Evolutionary conservation across 2,329 filamentous ascomycete genomes (phyloP), one percentile per base, ranked within the genome.

Genomic region (Fusarium decemcellulare): DNA sequence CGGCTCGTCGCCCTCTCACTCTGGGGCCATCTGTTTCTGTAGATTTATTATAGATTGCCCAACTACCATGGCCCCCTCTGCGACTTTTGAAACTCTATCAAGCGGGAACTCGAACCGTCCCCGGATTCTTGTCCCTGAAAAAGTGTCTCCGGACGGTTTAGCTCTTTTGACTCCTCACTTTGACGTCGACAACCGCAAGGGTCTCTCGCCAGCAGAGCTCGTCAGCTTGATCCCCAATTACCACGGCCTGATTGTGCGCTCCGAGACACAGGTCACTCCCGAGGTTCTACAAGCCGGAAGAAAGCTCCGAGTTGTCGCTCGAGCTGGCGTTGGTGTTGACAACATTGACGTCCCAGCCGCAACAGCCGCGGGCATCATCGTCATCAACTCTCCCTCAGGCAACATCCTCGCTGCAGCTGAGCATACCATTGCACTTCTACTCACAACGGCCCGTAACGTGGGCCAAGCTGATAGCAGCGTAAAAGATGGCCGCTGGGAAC

Each of bases 371-470:
- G 93, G 93, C 18, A 90, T 95, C 63, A 90, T 95, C 53, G 93
- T 96, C 3, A 90, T 95, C 59, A 96, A 95, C 78, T 92, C 89
- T 29, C 93, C 93, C 0, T 88, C 88, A 16, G 93, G 93, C 2
- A 96, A 96, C 76, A 94, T 95, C 71, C 88, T 92, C 61, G 93
- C 93, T 0, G 93, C 93, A 0, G 92, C 92, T 0, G 92, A 94
- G 76, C 92, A 94, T 74, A 94, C 92, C 0, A 87, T 95, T 56
- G 90, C 90, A 56, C 83, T 96, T 43, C 83, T 95, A 60, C 88
- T 96, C 79, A 89, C 92, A 1, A 89, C 91, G 58, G 92, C 93
- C 5, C 84, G 93, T 27, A 92, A 95, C 71, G 85, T 95, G 27
- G 90, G 91, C 2, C 87, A 89, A 54, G 93, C 90, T 1, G 91